phyloP scores from a whole-genome alignment of 2,329 filamentous ascomycete genomes.

The Aspergillus awamori region DNA sequence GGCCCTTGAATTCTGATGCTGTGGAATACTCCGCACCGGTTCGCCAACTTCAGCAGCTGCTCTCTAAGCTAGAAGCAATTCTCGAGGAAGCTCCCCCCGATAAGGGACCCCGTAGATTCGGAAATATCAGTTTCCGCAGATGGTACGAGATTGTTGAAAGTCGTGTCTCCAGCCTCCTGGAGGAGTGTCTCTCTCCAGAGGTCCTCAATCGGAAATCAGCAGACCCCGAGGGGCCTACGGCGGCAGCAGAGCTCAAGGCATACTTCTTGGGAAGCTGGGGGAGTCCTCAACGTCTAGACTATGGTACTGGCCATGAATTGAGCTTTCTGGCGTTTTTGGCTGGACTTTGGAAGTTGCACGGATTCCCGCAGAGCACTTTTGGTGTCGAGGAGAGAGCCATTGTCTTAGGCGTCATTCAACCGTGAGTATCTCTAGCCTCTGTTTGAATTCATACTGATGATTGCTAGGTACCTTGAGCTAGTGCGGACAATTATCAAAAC shows the following conservation, averaged over 20 bases:
- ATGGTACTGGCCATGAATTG: conserved; percentile 93
- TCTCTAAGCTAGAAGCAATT: conserved; percentile 66
- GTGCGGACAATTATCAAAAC: conserved; percentile 81
- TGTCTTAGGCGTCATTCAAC: conserved; percentile 79
- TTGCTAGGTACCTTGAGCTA: conserved; percentile 71
- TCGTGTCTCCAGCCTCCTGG: conserved; percentile 59
- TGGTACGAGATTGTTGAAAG: conserved; percentile 75
- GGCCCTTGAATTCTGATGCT: conserved; percentile 48
- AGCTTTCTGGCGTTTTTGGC: conserved; percentile 92
- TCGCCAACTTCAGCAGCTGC: conserved; percentile 64
- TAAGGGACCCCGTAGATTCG: conserved; percentile 83
- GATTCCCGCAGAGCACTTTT: conserved; percentile 63
- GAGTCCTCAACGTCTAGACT: conserved; percentile 85
- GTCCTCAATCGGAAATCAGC: conserved; percentile 44
- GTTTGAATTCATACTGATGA: conserved; percentile 3
- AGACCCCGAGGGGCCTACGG: conserved; percentile 45
- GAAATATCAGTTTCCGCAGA: conserved; percentile 84
- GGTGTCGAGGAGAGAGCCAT: conserved; percentile 73
- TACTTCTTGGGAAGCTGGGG: conserved; percentile 89
- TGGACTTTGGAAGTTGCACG: conserved; percentile 85
- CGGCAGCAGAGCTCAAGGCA: conserved; percentile 68
- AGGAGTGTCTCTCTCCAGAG: conserved; percentile 56
- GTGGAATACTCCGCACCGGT: conserved; percentile 61
- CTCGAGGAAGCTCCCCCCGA: conserved; percentile 82
- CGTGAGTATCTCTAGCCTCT: conserved; percentile 60